Evolutionary conservation across 345 rosid genomes (phyloP), one percentile per base, ranked within the genome.

Genomic region (Balakata baccata): DNA sequence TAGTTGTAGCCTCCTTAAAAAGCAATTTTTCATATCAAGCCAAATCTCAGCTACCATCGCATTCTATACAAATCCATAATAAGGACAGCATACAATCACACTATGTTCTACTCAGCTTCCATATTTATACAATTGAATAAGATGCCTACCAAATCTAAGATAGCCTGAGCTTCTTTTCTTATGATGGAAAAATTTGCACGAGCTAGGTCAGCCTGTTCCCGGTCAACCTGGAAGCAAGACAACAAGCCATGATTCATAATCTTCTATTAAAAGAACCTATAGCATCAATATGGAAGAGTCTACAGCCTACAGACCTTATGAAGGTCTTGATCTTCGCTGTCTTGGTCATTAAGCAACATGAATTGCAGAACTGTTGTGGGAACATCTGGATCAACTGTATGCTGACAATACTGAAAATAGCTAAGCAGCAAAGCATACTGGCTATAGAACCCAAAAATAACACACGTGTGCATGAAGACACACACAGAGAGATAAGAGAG

Each of bases 391-490:
- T 92, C 90, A 83, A 92, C 87, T 79, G 87, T 85, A 81, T 92
- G 98, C 82, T 85, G 91, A 79, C 98, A 92, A 76, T 92, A 94
- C 88, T 94, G 98, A 74, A 94, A 86, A 79, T 94, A 94, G 82
- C 97, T 87, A 67, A 94, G 92, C 53, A 94, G 90, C 88, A 92
- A 77, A 38, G 98, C 97, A 71, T 92, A 94, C 74, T 94, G 98
- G 77, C 98, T 93, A 90, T 68, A 70, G 11, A 18, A 29, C 45
- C 69, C 39, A 9, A 22, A 22, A 64, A 45, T 7, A 12, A 49
- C 9, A 18, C 38, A 58, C 12, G 18, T 29, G 41, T 11, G 16
- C 16, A 29, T 29, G 34, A 29, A 29, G 34, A 1, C 34, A 29
- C 34, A 29, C 34, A n/a, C 51, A 64, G 25, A 77, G 68, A 59